Conservation (phyloP, 129 eudicot genomes). For the Centaurea solstitialis region DNA sequence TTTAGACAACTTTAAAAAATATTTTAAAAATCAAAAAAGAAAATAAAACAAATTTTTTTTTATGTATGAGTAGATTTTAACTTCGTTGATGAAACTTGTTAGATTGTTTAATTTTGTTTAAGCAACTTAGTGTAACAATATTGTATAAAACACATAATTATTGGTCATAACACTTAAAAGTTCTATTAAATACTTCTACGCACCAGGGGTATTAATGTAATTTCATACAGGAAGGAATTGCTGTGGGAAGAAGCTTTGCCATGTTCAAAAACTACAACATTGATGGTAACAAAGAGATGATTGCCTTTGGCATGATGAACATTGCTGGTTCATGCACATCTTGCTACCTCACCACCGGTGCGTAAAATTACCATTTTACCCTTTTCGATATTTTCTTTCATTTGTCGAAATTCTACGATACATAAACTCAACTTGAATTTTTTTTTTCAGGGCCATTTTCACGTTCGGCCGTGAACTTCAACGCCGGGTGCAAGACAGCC, state of each 20-base stretch:
- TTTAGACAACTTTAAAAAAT: too few species aligned
- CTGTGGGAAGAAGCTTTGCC: constrained; percentile 97
- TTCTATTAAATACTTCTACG: too few species aligned
- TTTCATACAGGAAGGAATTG: constrained; percentile 87
- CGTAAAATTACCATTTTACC: constrained; percentile 12
- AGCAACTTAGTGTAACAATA: too few species aligned
- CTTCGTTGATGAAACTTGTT: too few species aligned
- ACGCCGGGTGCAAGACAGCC: constrained; percentile 96
- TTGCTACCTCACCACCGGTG: constrained; percentile 93
- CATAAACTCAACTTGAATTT: neutral
- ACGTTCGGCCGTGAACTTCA: constrained; percentile 91
- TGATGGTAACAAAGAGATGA: constrained; percentile 99
- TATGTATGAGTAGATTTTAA: too few species aligned
- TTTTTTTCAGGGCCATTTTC: constrained; percentile 77
- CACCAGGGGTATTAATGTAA: neutral
- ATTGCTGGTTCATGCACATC: constrained; percentile 95
- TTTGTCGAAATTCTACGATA: neutral
- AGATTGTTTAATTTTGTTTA: too few species aligned
- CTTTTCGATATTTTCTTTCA: neutral
- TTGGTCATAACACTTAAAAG: too few species aligned
- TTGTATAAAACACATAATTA: too few species aligned
- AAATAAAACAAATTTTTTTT: too few species aligned
- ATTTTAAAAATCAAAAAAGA: too few species aligned
- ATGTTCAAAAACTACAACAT: constrained; percentile 94
- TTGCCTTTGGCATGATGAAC: constrained; percentile 96